Percentiles rank a stretch among this genome's conserved stretches.
Conservation (phyloP, 257 asterid genomes). For the Anisodus tanguticus region DNA sequence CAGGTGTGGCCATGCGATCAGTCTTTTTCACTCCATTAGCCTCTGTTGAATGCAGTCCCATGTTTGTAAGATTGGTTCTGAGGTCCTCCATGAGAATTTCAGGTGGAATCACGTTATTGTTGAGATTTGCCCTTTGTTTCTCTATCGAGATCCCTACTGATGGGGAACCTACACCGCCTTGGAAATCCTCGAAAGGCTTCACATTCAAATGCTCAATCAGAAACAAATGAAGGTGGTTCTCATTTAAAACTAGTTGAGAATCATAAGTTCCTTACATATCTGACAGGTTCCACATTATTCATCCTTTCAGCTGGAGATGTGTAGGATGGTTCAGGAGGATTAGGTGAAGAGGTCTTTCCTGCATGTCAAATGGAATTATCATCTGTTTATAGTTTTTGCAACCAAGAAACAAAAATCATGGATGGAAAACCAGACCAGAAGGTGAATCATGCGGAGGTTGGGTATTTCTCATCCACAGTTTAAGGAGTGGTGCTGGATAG, state of each 20-base stretch:
- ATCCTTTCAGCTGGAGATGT: conserved; percentile 62
- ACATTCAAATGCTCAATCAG: conserved; percentile 47
- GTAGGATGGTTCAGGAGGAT: conserved; percentile 70
- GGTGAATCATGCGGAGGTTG: conserved; percentile 78
- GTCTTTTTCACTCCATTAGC: conserved; percentile 44
- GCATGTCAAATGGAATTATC: conserved; percentile 38
- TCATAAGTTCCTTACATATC: conserved; percentile 53
- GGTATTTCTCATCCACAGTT: conserved; percentile 61
- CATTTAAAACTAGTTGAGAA: neutral
- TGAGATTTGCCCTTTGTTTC: conserved; percentile 54
- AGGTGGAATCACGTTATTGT: conserved; percentile 43
- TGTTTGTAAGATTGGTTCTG: conserved; percentile 45
- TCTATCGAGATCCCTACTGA: conserved; percentile 55
- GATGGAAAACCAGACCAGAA: conserved; percentile 61
- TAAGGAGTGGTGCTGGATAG: conserved; percentile 70
- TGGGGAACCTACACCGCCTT: conserved; percentile 49
- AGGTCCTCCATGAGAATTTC: conserved; percentile 56
- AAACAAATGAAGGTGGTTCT: neutral
- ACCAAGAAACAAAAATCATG: conserved; percentile 16
- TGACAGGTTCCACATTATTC: conserved; percentile 48
- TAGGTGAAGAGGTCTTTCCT: conserved; percentile 59
- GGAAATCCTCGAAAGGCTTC: conserved; percentile 67
- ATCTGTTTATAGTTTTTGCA: conserved; percentile 6
- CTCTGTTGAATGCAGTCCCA: conserved; percentile 37
- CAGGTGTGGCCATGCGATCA: conserved; percentile 67